Percentiles rank a stretch among this genome's conserved stretches.
These are phyloP conservation scores for Russula earlei DNA, from an alignment of 768 basidiomycete species.

Conservation along the genomic window DNA sequence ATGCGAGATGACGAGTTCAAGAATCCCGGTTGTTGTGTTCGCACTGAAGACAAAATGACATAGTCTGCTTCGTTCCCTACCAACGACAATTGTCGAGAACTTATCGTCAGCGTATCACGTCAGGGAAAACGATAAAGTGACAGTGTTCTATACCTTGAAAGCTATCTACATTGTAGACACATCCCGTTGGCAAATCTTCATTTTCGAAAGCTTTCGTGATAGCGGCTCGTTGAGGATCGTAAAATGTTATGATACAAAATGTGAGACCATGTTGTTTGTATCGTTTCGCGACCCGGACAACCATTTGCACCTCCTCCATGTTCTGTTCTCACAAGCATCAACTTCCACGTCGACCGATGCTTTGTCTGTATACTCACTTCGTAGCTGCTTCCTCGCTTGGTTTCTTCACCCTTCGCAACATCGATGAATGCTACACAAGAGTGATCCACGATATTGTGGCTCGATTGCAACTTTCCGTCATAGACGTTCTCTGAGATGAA, in stretches of 20 bases:
- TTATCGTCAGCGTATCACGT: too few species aligned
- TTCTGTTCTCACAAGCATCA: not conserved
- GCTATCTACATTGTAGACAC: conserved; percentile 2
- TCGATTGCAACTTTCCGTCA: conserved; percentile 25
- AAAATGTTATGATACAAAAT: conserved; percentile 43
- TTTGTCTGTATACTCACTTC: not conserved
- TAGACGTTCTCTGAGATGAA: conserved; percentile 38
- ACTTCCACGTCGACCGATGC: too few species aligned
- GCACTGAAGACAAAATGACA: conserved; percentile 40
- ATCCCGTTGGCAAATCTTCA: conserved; percentile 27
- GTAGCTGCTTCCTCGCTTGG: conserved; percentile 21
- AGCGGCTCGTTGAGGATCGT: conserved; percentile 33
- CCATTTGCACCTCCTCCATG: not conserved
- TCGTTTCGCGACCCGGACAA: too few species aligned
- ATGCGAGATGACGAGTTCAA: conserved; percentile 34
- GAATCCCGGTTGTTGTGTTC: conserved; percentile 39
- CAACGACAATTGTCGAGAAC: not conserved
- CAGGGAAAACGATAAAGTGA: too few species aligned
- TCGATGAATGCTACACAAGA: conserved; percentile 39
- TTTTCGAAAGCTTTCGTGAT: conserved; percentile 28
- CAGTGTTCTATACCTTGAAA: not conserved
- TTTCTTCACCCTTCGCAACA: conserved; percentile 30
- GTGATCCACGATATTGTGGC: conserved; percentile 27
- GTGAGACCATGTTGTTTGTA: conserved; percentile 4
- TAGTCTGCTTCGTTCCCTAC: conserved; percentile 43